Evolutionary conservation across 2,329 filamentous ascomycete species (phyloP).

Genomic region (Xylaria polymorpha): DNA sequence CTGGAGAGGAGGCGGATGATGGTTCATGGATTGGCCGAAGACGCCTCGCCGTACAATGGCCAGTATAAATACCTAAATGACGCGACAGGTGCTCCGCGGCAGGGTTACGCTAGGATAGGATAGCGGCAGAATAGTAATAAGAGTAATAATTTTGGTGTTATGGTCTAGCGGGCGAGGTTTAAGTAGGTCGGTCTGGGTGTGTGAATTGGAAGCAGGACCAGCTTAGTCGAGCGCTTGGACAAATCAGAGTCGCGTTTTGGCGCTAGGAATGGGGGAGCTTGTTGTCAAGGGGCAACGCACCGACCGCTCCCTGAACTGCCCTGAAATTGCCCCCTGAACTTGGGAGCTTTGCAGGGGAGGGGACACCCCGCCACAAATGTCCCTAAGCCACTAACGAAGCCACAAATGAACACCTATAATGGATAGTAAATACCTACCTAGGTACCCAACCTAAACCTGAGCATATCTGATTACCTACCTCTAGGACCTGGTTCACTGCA

Average conservation of each 20-base stretch:
- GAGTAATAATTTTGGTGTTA: constrained; percentile 33
- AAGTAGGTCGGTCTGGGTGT: background rate
- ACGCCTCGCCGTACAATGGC: constrained; percentile 9
- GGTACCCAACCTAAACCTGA: background rate
- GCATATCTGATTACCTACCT: no score
- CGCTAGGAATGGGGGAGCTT: constrained; percentile 15
- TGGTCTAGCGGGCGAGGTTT: constrained; percentile 9
- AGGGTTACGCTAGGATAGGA: background rate
- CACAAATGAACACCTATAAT: background rate
- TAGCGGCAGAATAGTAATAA: background rate
- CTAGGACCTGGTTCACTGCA: no score
- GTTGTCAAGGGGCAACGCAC: constrained; percentile 36
- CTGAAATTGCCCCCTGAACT: background rate
- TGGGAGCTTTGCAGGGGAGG: background rate
- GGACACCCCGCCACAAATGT: background rate
- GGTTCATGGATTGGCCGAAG: constrained; percentile 5
- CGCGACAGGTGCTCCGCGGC: constrained; percentile 18
- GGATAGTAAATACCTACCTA: background rate
- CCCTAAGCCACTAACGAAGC: constrained; percentile 8
- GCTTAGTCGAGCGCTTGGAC: constrained; percentile 20
- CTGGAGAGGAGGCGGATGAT: background rate
- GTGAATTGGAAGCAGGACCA: background rate
- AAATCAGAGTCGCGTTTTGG: constrained; percentile 26
- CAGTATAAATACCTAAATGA: constrained; percentile 4
- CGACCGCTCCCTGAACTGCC: background rate